phyloP scores from a whole-genome alignment of 179 eudicot genomes.

The Gypsophila paniculata region DNA sequence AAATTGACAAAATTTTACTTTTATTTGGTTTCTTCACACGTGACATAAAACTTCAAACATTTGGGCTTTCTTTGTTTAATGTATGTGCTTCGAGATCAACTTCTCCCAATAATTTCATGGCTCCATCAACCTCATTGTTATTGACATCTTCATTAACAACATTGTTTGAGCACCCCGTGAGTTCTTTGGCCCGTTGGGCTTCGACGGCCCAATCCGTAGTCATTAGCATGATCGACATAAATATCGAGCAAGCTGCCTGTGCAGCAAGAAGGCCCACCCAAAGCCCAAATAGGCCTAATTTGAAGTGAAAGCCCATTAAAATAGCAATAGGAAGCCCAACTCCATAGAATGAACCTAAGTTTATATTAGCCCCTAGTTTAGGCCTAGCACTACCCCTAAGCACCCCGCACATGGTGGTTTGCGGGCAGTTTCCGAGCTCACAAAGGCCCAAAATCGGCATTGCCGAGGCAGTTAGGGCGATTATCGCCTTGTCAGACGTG shows the following conservation, averaged over 20 bases:
- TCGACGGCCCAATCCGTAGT: constrained; percentile 46
- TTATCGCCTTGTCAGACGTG: constrained; percentile 35
- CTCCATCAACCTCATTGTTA: constrained; percentile 1
- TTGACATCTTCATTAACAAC: not conserved
- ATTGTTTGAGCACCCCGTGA: constrained; percentile 25
- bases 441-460: constrained; percentile 50
- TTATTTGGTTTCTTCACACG: constrained; percentile 2
- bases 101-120: not conserved
- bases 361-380: constrained; percentile 46
- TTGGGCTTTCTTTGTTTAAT: not conserved
- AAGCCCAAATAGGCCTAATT: constrained; percentile 46
- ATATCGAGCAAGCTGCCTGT: constrained; percentile 39
- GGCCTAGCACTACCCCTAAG: constrained; percentile 56
- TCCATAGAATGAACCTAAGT: constrained; percentile 48
- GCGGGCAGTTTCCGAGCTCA: constrained; percentile 64
- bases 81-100: constrained; percentile 25
- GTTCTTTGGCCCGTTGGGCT: constrained; percentile 45
- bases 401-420: constrained; percentile 56
- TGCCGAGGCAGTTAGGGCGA: constrained; percentile 38
- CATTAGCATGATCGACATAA: constrained; percentile 36
- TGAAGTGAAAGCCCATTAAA: constrained; percentile 31
- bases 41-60: too few relatives aligned
- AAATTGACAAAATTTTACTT: constrained; percentile 16
- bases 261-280: constrained; percentile 61
- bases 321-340: constrained; percentile 54